A percentile compares a stretch with the other conserved stretches of the same genome.
Conservation (phyloP, 179 eudicot species). For the Carnegiea gigantea region DNA sequence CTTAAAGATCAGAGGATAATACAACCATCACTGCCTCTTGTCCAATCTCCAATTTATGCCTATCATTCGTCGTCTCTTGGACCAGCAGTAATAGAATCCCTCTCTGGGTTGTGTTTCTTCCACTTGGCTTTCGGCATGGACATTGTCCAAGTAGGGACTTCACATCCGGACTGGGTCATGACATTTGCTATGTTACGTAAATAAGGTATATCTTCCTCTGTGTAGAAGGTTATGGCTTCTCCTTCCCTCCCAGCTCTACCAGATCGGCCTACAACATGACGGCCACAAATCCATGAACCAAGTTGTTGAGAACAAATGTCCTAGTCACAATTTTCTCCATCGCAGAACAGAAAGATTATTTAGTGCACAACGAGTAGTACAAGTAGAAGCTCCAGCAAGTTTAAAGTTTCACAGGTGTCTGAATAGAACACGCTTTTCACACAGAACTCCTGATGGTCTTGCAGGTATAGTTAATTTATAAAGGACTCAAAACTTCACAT, state of each 20-base stretch:
- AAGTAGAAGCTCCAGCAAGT: not conserved
- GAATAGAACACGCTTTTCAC: not conserved
- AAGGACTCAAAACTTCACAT: too few relatives aligned
- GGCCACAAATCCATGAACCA: not conserved
- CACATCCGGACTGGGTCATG: constrained; percentile 80
- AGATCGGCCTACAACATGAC: constrained; percentile 56
- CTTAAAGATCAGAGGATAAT: too few relatives aligned
- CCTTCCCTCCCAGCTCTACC: constrained; percentile 98
- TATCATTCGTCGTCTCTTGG: constrained; percentile 38
- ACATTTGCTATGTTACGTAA: constrained; percentile 81
- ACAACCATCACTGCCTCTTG: not conserved
- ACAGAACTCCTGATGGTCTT: not conserved
- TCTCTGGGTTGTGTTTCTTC: constrained; percentile 77
- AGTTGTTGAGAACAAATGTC: not conserved
- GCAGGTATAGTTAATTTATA: too few relatives aligned
- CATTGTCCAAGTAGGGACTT: constrained; percentile 82
- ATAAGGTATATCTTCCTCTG: constrained; percentile 78
- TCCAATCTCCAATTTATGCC: not conserved
- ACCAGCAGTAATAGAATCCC: constrained; percentile 53
- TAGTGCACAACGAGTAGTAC: not conserved
- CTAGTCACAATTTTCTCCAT: not conserved
- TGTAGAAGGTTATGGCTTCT: constrained; percentile 87
- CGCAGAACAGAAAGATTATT: not conserved
- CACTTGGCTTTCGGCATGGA: constrained; percentile 73
- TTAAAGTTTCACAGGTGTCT: not conserved